Percentiles rank a stretch among this genome's conserved stretches.
phyloP scores from a whole-genome alignment of 768 basidiomycete species.

The Leucogyrophana mollusca region DNA sequence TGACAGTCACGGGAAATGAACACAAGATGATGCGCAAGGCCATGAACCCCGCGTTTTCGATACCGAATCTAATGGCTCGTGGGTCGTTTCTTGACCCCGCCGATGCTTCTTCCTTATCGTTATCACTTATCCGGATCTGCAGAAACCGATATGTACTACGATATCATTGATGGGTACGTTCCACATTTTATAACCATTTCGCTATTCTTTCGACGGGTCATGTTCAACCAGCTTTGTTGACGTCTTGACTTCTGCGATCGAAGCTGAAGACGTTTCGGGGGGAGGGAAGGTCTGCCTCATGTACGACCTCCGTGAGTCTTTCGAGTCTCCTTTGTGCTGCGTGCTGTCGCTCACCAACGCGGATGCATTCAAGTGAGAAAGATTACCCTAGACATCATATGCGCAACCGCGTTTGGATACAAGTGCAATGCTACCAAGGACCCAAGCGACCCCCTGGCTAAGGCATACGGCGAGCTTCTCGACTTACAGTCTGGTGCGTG shows the following conservation, averaged over 20 bases:
- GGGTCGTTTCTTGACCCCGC: no score
- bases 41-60: slow-evolving; percentile 53
- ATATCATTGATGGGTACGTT: slow-evolving; percentile 41
- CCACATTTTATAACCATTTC: no score
- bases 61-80: slow-evolving; percentile 41
- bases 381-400: slow-evolving; percentile 53
- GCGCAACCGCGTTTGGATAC: slow-evolving; percentile 50
- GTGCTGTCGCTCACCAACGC: not conserved
- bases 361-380: slow-evolving; percentile 45
- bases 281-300: slow-evolving; percentile 31
- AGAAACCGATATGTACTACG: slow-evolving; percentile 50
- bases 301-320: slow-evolving; percentile 48
- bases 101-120: no score
- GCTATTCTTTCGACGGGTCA: no score
- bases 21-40: slow-evolving; percentile 49
- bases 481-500: slow-evolving; percentile 36
- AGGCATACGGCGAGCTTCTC: slow-evolving; percentile 44
- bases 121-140: no score
- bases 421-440: slow-evolving; percentile 42
- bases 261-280: slow-evolving; percentile 24
- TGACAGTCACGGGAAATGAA: slow-evolving; percentile 48
- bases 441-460: slow-evolving; percentile 45
- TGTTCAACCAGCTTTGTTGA: no score
- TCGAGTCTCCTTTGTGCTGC: not conserved
- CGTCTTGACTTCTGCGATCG: no score